Percentiles rank a stretch among this genome's conserved stretches.
Evolutionary conservation across 2,329 filamentous ascomycete species (phyloP).

Genomic region (Pseudopyricularia cyperi): DNA sequence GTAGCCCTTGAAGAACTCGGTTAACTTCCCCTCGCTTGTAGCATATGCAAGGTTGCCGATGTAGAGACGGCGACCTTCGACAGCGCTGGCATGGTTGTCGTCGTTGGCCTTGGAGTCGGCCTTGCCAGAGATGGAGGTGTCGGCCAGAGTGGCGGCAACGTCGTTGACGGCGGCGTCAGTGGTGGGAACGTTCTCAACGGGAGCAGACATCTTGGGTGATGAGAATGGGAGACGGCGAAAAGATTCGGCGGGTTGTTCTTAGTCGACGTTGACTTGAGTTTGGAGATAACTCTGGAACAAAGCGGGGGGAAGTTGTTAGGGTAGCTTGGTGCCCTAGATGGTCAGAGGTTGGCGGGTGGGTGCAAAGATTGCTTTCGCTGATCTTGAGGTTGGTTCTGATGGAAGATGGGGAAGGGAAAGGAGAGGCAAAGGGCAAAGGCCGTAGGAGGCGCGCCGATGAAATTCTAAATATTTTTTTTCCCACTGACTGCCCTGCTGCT

Average conservation of each 20-base stretch:
- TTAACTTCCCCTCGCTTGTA: constrained; percentile 99
- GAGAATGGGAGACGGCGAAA: constrained; percentile 1
- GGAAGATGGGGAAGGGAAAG: constrained; percentile 18
- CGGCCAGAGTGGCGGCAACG: constrained; percentile 62
- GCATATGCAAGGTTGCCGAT: constrained; percentile 99
- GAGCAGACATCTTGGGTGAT: constrained; percentile 65
- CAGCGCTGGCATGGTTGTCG: constrained; percentile 90
- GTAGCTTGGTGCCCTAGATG: constrained; percentile 84
- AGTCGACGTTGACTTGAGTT: constrained; percentile 27
- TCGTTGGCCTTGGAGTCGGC: constrained; percentile 56
- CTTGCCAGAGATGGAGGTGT: constrained; percentile 54
- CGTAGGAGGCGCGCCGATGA: constrained; percentile 14
- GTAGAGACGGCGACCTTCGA: constrained; percentile 97
- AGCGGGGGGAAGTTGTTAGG: constrained; percentile 51
- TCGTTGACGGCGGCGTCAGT: constrained; percentile 58
- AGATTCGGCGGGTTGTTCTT: constrained; percentile 10
- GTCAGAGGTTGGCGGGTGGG: constrained; percentile 21
- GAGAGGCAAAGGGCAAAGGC: constrained; percentile 13
- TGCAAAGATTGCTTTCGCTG: constrained; percentile 19
- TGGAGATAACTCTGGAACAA: constrained; percentile 57
- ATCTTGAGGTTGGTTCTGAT: constrained; percentile 16
- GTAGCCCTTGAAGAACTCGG: constrained; percentile 99
- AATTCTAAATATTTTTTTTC: constrained; percentile 21
- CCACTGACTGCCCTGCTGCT: neutral
- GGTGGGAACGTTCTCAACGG: constrained; percentile 52